Conservation (phyloP, 371 early-diverging fungal species). For the Catenaria anguillulae region DNA sequence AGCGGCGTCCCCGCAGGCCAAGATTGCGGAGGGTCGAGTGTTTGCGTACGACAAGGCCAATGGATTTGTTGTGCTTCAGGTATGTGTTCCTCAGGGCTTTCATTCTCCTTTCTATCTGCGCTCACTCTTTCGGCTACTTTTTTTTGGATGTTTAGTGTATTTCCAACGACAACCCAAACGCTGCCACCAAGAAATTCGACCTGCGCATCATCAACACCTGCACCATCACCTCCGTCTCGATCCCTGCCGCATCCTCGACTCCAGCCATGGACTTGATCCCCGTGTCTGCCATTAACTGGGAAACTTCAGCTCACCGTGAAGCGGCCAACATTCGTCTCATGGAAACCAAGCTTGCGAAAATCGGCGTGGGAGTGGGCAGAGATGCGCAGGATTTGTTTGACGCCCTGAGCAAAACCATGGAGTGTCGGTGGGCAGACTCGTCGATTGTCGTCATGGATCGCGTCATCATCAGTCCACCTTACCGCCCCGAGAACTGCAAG, state of each 20-base stretch:
- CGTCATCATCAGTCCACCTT: constrained; percentile 7
- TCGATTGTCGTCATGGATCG: constrained; percentile 12
- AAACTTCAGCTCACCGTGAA: background rate
- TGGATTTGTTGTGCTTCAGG: background rate
- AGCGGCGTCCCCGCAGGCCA: too few species aligned
- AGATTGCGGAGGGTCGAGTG: background rate
- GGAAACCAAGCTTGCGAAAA: background rate
- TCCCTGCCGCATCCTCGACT: background rate
- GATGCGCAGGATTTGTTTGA: constrained; percentile 11
- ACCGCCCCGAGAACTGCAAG: constrained; percentile 3
- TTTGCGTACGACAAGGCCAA: background rate
- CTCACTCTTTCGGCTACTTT: background rate
- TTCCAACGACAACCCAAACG: background rate
- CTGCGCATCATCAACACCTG: background rate
- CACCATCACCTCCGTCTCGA: background rate
- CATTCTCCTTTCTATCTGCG: background rate
- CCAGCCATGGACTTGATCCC: too few species aligned
- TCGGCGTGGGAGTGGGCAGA: constrained; percentile 11
- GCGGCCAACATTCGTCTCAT: background rate
- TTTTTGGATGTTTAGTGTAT: too few species aligned
- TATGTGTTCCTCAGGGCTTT: background rate
- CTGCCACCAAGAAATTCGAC: background rate
- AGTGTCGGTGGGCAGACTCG: constrained; percentile 9
- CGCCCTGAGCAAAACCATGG: constrained; percentile 11
- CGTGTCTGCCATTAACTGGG: background rate